These are phyloP conservation scores for Epichloe coenophiala DNA, from an alignment of 2,329 filamentous ascomycete species.

Conservation along the genomic window DNA sequence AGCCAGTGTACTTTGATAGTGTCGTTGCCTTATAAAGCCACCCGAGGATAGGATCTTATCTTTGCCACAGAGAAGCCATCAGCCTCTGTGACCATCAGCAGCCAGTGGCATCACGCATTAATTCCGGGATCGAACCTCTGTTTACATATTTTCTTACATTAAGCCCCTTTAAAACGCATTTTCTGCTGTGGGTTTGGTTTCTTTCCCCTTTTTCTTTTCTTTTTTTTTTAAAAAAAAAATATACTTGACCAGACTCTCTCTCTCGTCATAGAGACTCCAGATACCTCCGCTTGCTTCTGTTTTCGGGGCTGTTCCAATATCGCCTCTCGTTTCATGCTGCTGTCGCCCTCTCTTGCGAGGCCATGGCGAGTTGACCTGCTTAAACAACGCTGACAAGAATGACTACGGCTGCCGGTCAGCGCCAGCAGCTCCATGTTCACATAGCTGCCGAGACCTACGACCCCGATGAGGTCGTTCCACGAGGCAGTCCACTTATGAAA, in stretches of 20 bases:
- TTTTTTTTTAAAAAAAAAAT: too few relatives aligned
- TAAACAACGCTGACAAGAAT: slow-evolving; percentile 21
- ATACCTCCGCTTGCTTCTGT: not conserved
- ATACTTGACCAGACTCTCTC: not conserved
- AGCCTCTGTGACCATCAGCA: not conserved
- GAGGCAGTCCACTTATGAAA: slow-evolving; percentile 27
- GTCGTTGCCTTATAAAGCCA: not conserved
- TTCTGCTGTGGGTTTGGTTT: not conserved
- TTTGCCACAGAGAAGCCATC: not conserved
- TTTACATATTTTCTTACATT: not conserved
- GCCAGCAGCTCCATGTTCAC: slow-evolving; percentile 17
- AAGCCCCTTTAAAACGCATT: not conserved
- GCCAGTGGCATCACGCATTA: not conserved
- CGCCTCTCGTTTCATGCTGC: slow-evolving; percentile 6
- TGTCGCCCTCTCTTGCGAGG: slow-evolving; percentile 7
- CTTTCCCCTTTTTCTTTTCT: not conserved
- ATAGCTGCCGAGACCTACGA: slow-evolving; percentile 25
- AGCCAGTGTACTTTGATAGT: not conserved
- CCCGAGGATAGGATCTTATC: not conserved
- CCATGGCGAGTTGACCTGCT: slow-evolving; percentile 22
- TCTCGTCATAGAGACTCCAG: not conserved
- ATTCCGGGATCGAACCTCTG: not conserved
- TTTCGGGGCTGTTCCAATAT: not conserved
- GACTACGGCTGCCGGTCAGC: slow-evolving; percentile 25
- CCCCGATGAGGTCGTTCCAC: slow-evolving; percentile 28